phyloP scores from a whole-genome alignment of 257 asterid species.

The Datura wrightii region DNA sequence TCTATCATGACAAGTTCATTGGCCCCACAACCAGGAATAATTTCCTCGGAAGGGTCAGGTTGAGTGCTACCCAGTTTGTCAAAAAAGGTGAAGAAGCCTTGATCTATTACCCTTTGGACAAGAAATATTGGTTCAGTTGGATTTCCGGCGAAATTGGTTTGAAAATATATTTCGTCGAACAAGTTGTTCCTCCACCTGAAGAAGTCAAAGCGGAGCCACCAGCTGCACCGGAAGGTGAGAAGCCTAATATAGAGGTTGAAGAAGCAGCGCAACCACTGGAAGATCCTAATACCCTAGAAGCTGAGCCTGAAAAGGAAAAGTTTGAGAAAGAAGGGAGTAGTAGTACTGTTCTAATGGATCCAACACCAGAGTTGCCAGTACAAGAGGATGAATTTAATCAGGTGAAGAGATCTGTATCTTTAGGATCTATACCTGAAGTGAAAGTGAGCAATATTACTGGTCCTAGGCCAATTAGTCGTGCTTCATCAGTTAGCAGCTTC shows the following conservation, averaged over 20 bases:
- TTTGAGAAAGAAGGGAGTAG: constrained; percentile 21
- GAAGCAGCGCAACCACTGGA: not conserved
- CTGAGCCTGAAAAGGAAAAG: constrained; percentile 25
- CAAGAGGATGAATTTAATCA: constrained; percentile 39
- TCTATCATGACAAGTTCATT: constrained; percentile 62
- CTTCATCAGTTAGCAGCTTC: constrained; percentile 76
- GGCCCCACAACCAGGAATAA: constrained; percentile 86
- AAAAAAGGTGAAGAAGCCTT: constrained; percentile 90
- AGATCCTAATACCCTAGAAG: constrained; percentile 33
- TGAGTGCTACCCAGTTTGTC: constrained; percentile 73
- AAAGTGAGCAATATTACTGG: constrained; percentile 52
- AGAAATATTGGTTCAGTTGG: constrained; percentile 67
- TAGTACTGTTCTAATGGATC: constrained; percentile 32
- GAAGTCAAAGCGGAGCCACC: constrained; percentile 44
- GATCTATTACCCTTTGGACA: constrained; percentile 78
- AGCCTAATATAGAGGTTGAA: constrained; percentile 38
- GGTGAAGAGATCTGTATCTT: constrained; percentile 57
- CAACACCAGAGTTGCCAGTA: constrained; percentile 34
- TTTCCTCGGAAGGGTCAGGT: constrained; percentile 68
- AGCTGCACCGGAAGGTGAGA: constrained; percentile 34
- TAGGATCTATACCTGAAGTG: constrained; percentile 49
- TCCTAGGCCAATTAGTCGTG: constrained; percentile 73
- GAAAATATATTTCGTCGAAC: constrained; percentile 74
- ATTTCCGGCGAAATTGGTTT: constrained; percentile 83
- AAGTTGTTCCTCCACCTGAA: constrained; percentile 48